Conservation (phyloP, 2,329 filamentous ascomycete genomes). For the Zelopaecilomyces penicillatus region DNA sequence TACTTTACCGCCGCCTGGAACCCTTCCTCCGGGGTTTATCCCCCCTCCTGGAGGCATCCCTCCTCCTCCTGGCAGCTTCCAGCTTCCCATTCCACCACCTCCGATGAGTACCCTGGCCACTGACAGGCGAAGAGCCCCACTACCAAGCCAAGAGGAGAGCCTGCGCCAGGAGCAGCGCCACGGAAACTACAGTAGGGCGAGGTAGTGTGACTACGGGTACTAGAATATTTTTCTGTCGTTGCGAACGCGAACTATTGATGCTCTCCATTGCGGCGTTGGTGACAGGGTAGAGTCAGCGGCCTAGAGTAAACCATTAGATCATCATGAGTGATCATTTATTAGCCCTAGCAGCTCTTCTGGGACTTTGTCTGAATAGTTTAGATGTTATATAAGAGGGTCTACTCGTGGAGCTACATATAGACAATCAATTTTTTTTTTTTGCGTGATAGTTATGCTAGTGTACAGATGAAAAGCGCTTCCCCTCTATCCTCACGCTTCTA, state of each 20-base stretch:
- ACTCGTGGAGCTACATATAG: too few species aligned
- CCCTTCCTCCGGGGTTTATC: slow-evolving; percentile 36
- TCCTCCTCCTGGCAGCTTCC: slow-evolving; percentile 24
- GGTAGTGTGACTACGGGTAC: slow-evolving; percentile 23
- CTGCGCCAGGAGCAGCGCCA: slow-evolving; percentile 66
- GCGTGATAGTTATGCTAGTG: too few species aligned
- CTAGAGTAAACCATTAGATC: too few species aligned
- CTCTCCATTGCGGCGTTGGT: slow-evolving; percentile 15
- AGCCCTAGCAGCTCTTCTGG: too few species aligned
- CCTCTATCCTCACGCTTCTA: too few species aligned
- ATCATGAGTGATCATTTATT: too few species aligned
- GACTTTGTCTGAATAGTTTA: too few species aligned
- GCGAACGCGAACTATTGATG: slow-evolving; percentile 7
- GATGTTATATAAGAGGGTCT: too few species aligned
- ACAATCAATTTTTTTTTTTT: too few species aligned
- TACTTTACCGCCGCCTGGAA: slow-evolving; percentile 47
- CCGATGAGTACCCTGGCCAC: slow-evolving; percentile 29
- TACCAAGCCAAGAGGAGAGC: slow-evolving; percentile 80
- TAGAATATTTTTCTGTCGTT: too few species aligned
- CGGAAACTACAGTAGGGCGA: slow-evolving; percentile 49
- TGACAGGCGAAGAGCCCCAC: slow-evolving; percentile 50
- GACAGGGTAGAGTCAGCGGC: slow-evolving; percentile 10
- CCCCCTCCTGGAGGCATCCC: slow-evolving; percentile 31
- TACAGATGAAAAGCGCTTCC: too few species aligned
- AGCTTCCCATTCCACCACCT: slow-evolving; percentile 28